Percentiles rank a stretch among this genome's conserved stretches.
These are phyloP conservation scores for Amanita pseudoporphyria DNA, from an alignment of 768 basidiomycete genomes.

Conservation along the genomic window DNA sequence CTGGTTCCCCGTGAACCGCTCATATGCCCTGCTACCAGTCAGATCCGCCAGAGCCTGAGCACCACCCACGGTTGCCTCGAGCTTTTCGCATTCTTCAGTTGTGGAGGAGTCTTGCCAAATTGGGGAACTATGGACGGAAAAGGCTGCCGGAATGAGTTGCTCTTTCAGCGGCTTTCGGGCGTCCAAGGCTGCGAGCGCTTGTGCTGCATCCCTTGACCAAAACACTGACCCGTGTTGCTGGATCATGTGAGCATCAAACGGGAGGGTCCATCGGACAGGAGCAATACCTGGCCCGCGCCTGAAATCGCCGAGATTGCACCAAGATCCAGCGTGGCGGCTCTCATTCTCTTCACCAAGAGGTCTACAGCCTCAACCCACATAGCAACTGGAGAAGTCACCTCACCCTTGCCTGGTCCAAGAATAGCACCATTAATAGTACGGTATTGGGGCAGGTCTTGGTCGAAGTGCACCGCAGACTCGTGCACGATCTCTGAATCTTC, in stretches of 20 bases:
- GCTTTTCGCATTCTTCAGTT: conserved; percentile 55
- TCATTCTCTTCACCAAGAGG: conserved; percentile 56
- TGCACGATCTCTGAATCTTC: conserved; percentile 49
- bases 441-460: conserved; percentile 65
- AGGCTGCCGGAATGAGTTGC: conserved; percentile 56
- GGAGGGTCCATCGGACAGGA: neutral
- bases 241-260: neutral
- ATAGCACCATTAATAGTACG: conserved; percentile 59
- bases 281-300: conserved; percentile 66
- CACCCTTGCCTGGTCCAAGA: conserved; percentile 53
- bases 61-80: conserved; percentile 64
- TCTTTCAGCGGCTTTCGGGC: conserved; percentile 37
- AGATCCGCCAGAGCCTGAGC: conserved; percentile 61
- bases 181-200: conserved; percentile 44
- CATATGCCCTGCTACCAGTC: conserved; percentile 78
- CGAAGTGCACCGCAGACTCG: conserved; percentile 71
- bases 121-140: conserved; percentile 58
- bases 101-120: conserved; percentile 95
- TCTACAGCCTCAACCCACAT: conserved; percentile 89
- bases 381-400: conserved; percentile 70
- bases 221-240: conserved; percentile 87
- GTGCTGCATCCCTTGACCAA: conserved; percentile 54
- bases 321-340: conserved; percentile 49
- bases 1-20: conserved; percentile 83
- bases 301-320: conserved; percentile 52